Conservation (phyloP, 345 rosid genomes). For the Aquilaria yunnanensis region DNA sequence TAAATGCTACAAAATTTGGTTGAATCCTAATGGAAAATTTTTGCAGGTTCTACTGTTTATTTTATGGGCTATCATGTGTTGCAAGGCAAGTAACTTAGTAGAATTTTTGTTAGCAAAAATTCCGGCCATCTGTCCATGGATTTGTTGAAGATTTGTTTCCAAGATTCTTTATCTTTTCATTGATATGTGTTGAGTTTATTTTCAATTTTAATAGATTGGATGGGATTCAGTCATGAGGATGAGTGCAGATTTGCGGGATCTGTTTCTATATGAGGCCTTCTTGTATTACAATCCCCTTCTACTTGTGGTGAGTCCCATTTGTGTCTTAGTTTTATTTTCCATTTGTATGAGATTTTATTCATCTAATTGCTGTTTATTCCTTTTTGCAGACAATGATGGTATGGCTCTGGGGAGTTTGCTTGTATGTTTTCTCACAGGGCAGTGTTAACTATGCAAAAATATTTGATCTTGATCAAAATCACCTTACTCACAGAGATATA, state of each 20-base stretch:
- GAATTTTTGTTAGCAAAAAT: background rate
- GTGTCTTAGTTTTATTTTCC: background rate
- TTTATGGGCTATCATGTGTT: constrained; percentile 82
- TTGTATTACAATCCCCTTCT: constrained; percentile 94
- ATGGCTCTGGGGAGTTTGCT: constrained; percentile 82
- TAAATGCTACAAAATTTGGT: constrained; percentile 1
- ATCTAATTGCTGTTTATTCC: constrained; percentile 8
- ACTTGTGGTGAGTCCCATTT: constrained; percentile 62
- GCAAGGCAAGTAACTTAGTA: constrained; percentile 55
- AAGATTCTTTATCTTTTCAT: background rate
- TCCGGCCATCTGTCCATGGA: background rate
- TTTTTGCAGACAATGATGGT: constrained; percentile 63
- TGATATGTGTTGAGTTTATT: background rate
- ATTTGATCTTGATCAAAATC: constrained; percentile 81
- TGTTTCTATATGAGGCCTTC: constrained; percentile 86
- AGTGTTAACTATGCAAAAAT: constrained; percentile 73
- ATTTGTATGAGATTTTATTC: constrained; percentile 3
- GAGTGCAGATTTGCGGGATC: constrained; percentile 73
- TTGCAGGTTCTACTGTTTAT: constrained; percentile 71
- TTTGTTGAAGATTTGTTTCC: constrained; percentile 5
- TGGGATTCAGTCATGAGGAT: constrained; percentile 99
- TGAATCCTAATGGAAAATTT: background rate
- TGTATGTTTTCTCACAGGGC: constrained; percentile 85
- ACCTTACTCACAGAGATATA: constrained; percentile 80
- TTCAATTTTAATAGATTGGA: constrained; percentile 47